Conservation (phyloP, 768 basidiomycete species). For the Xerocomellus intermedius region DNA sequence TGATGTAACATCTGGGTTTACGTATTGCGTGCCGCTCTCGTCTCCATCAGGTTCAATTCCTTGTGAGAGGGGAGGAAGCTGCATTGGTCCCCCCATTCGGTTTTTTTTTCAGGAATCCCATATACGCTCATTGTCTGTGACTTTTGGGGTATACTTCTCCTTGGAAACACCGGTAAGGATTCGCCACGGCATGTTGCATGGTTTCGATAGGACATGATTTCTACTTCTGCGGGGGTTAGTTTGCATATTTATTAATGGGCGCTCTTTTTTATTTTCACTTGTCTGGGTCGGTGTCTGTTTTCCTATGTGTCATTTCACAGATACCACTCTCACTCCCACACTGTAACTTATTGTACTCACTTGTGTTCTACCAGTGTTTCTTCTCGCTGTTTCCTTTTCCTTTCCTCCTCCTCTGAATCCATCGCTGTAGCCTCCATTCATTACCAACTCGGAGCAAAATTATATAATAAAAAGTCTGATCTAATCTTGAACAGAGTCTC, state of each 20-base stretch:
- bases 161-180: background rate
- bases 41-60: background rate
- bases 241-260: no score
- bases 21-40: background rate
- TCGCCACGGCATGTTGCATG: background rate
- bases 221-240: no score
- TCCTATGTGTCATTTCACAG: no score
- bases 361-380: background rate
- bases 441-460: no score
- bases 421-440: background rate
- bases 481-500: background rate
- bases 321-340: background rate
- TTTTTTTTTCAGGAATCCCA: background rate
- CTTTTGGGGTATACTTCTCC: background rate
- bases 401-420: background rate
- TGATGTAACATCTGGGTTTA: slow-evolving; percentile 24
- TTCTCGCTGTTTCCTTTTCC: background rate
- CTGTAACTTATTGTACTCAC: no score
- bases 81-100: background rate
- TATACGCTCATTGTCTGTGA: background rate
- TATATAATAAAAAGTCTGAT: no score
- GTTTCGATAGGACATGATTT: no score
- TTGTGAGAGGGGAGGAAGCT: background rate
- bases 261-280: background rate
- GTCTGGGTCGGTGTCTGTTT: no score